Evolutionary conservation across 2,329 filamentous ascomycete genomes (phyloP).

Genomic region (Penicillium sp.): DNA sequence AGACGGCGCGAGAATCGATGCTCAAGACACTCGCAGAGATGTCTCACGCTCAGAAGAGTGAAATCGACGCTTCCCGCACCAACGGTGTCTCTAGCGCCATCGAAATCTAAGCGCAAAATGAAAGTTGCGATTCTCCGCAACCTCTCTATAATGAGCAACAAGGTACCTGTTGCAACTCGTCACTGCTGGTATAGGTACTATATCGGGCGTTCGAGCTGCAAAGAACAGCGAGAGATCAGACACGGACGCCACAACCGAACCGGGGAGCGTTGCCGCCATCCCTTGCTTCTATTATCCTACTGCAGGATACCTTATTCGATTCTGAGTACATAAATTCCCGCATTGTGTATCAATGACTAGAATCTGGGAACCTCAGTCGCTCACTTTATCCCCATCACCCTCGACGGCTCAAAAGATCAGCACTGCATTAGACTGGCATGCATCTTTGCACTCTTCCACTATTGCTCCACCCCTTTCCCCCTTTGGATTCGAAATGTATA

Average conservation of each 20-base stretch:
- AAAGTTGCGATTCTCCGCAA: background rate
- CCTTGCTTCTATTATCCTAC: background rate
- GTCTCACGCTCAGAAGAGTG: conserved; percentile 27
- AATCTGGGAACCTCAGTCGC: background rate
- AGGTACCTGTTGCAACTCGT: background rate
- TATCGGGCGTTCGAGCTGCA: background rate
- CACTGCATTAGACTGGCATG: background rate
- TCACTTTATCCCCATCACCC: background rate
- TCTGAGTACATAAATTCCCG: conserved; percentile 12
- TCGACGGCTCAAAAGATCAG: background rate
- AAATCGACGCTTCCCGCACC: conserved; percentile 17
- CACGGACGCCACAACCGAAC: background rate
- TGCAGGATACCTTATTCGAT: conserved; percentile 5
- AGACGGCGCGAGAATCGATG: conserved; percentile 70
- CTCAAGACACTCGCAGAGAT: conserved; percentile 54
- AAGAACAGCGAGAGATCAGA: background rate
- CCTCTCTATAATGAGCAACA: background rate
- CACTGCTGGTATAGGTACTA: background rate
- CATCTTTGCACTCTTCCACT: background rate
- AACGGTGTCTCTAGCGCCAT: conserved; percentile 34
- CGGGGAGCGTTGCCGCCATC: background rate
- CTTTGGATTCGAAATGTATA: conserved; percentile 17
- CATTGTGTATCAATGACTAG: conserved; percentile 1
- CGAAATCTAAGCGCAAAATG: conserved; percentile 31
- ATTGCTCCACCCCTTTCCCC: background rate